Base-by-base conservation (phyloP, 495 filamentous ascomycete genomes). In the Neurospora intermedia region DNA sequence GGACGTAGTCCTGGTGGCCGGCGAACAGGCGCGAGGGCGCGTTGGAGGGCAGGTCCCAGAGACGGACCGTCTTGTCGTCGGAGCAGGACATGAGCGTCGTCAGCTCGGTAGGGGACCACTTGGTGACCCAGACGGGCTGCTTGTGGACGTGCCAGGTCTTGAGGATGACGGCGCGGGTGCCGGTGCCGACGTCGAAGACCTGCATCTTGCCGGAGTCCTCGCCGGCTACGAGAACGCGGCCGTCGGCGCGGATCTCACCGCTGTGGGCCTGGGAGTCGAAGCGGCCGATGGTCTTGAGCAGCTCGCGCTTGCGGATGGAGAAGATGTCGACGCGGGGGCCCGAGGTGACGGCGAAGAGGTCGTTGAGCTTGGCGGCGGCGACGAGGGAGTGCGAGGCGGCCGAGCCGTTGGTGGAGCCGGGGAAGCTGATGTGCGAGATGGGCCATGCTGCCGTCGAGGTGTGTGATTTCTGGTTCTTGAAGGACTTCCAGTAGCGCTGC, bases 111-210 rank as follows among this genome's bases (percentile, higher is more conserved):
- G 94, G 94, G 23, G 91, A 93, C 85, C 96, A 98, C 76, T 92
- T 92, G 59, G 92, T 93, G 31, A 90, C 89, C 91, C 96, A 97
- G 43, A 97, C 94, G 48, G 96, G 92, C 84, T 97, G 94, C 82
- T 95, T 94, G 82, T 99, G 96, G 62, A 95, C 90, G 74, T 90
- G 89, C 96, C 96, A 99, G 69, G 96, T 97, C 86, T 96, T 96
- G 78, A 99, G 82, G 73, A 98, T 97, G 2, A 94, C 94, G 72
- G 96, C 88, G 48, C 92, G 93, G 7, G 80, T 82, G 43, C 78
- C 78, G 9, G 74, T 74, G 27, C 87, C 89, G 71, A 96, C 88
- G 77, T 99, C 96, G 78, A 98, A 99, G 16, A 97, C 93, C 80
- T 98, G 96, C 66, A 99, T 92, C 59, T 90, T 87, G 23, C 96